Percentiles rank a stretch among this genome's conserved stretches.
These are phyloP conservation scores for Cladosporium colombiae DNA, from an alignment of 2,329 filamentous ascomycete genomes.

Conservation along the genomic window DNA sequence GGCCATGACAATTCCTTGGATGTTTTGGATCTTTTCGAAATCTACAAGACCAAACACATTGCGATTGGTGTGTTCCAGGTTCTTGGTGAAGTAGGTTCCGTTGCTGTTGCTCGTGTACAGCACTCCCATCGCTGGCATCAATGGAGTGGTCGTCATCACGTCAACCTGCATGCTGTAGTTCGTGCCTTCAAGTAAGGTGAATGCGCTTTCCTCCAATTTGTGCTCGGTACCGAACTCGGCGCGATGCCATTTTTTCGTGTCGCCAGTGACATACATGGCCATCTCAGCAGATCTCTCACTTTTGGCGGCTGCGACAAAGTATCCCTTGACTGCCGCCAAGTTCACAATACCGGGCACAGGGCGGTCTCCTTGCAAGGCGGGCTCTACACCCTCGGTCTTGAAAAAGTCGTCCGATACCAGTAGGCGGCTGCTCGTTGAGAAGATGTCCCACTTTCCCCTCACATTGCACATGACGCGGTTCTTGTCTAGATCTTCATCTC, in stretches of 20 bases:
- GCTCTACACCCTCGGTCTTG: constrained; percentile 64
- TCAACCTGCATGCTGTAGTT: constrained; percentile 98
- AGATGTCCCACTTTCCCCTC: constrained; percentile 68
- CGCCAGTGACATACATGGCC: constrained; percentile 84
- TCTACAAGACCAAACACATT: constrained; percentile 76
- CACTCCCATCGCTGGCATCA: constrained; percentile 71
- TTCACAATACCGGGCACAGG: constrained; percentile 79
- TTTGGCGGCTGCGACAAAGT: constrained; percentile 78
- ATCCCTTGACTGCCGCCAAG: constrained; percentile 81
- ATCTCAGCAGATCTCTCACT: constrained; percentile 83
- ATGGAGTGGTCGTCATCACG: constrained; percentile 66
- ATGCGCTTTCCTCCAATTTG: constrained; percentile 79
- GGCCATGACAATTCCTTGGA: constrained; percentile 88
- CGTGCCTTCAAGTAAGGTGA: constrained; percentile 92
- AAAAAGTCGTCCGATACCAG: constrained; percentile 85
- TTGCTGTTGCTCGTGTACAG: constrained; percentile 97
- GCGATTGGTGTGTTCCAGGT: constrained; percentile 89
- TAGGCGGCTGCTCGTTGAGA: constrained; percentile 73
- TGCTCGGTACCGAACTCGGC: constrained; percentile 80
- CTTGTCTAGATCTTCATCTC: constrained; percentile 64
- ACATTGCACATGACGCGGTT: constrained; percentile 80
- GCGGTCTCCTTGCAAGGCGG: constrained; percentile 67
- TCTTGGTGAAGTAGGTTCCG: constrained; percentile 91
- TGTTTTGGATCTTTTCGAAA: constrained; percentile 89
- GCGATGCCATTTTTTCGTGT: constrained; percentile 84